A percentile compares a stretch with the other conserved stretches of the same genome.
phyloP scores from a whole-genome alignment of 441 rosid genomes.

The Populus hybrid region DNA sequence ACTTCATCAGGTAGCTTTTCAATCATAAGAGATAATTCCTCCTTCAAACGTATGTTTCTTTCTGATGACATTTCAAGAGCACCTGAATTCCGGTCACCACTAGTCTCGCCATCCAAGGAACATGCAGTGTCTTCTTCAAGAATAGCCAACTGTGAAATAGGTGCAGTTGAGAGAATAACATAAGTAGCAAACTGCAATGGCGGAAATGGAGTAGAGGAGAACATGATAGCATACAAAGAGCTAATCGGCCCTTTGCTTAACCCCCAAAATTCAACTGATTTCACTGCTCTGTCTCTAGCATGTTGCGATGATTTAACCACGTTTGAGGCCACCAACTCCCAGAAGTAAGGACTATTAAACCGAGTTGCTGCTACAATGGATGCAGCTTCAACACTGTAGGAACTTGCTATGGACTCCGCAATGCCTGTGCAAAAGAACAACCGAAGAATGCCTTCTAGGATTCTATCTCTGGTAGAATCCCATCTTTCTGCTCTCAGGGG shows the following conservation, averaged over 20 bases:
- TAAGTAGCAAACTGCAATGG: constrained; percentile 82
- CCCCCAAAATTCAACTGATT: constrained; percentile 90
- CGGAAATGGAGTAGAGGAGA: constrained; percentile 65
- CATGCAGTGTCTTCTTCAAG: constrained; percentile 45
- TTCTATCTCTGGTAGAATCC: constrained; percentile 59
- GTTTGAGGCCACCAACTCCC: constrained; percentile 79
- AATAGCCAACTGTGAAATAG: constrained; percentile 69
- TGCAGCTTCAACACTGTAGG: constrained; percentile 62
- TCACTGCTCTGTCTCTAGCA: constrained; percentile 81
- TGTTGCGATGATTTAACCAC: constrained; percentile 57
- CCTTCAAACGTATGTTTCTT: constrained; percentile 52
- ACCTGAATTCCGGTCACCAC: constrained; percentile 41
- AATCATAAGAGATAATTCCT: constrained; percentile 66
- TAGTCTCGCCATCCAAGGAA: constrained; percentile 35
- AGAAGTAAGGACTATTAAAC: constrained; percentile 52
- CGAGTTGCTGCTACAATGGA: constrained; percentile 63
- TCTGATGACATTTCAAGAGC: constrained; percentile 44
- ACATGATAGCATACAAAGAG: constrained; percentile 79
- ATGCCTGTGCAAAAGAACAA: constrained; percentile 86
- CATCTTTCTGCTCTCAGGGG: constrained; percentile 48
- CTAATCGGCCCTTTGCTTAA: constrained; percentile 73
- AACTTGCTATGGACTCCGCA: constrained; percentile 76
- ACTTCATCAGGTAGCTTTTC: constrained; percentile 63
- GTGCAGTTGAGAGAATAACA: constrained; percentile 74
- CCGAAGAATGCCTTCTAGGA: constrained; percentile 82